phyloP scores from a whole-genome alignment of 2,329 filamentous ascomycete species.

The Curvularia lunata region DNA sequence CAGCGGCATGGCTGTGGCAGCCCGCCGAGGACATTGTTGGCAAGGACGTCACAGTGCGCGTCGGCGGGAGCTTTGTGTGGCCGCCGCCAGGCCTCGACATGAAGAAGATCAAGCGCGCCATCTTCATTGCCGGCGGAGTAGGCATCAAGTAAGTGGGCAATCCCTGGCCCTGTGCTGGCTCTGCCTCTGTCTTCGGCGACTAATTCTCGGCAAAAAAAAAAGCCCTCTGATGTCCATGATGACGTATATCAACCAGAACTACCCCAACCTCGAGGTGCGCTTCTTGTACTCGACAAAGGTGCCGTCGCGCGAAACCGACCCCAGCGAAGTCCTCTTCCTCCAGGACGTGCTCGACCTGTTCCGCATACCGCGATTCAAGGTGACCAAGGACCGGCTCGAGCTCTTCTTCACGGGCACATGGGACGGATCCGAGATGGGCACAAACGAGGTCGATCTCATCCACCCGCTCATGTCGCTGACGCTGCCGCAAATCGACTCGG shows the following conservation, averaged over 20 bases:
- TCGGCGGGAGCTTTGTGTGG: conserved; percentile 83
- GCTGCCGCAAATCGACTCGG: conserved; percentile 36
- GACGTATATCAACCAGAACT: conserved; percentile 61
- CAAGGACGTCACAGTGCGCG: conserved; percentile 67
- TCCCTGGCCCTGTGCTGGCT: background rate
- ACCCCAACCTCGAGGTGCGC: conserved; percentile 54
- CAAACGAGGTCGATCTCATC: conserved; percentile 35
- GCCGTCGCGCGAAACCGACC: conserved; percentile 37
- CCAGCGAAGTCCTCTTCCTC: conserved; percentile 46
- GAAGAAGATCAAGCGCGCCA: conserved; percentile 61
- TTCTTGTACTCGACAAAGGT: conserved; percentile 69
- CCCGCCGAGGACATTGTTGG: conserved; percentile 62
- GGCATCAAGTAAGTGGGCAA: conserved; percentile 70
- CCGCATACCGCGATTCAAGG: conserved; percentile 34
- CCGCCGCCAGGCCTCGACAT: conserved; percentile 64
- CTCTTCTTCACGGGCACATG: conserved; percentile 48
- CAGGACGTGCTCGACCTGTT: conserved; percentile 43
- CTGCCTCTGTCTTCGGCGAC: conserved; percentile 2
- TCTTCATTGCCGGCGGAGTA: conserved; percentile 82
- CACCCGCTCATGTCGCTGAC: conserved; percentile 44
- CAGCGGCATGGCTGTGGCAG: conserved; percentile 78
- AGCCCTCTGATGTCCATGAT: conserved; percentile 76
- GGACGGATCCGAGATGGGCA: conserved; percentile 36
- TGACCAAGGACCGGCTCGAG: conserved; percentile 40
- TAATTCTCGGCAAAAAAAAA: conserved; percentile 36